Percentiles rank a stretch among this genome's conserved stretches.
phyloP scores from a whole-genome alignment of 192 early-diverging fungal species.

The Rhizophagus prolifer region DNA sequence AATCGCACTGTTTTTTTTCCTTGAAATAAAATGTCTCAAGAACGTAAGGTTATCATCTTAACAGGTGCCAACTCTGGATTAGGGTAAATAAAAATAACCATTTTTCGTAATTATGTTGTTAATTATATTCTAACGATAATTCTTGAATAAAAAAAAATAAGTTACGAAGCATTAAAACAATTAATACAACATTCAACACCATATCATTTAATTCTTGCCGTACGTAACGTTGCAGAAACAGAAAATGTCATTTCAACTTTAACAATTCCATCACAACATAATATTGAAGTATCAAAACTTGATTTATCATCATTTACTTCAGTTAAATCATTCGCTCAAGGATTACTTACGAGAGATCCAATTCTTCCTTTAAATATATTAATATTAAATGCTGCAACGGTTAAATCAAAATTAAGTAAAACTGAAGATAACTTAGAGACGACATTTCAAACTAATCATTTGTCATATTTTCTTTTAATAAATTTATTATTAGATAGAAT shows the following conservation, averaged over 20 bases:
- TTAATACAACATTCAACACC: constrained; percentile 2
- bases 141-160: not conserved
- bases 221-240: not conserved
- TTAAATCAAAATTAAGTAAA: constrained; percentile 28
- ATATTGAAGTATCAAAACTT: constrained; percentile 20
- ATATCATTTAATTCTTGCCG: constrained; percentile 25
- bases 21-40: not conserved
- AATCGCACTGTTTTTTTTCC: too few relatives aligned
- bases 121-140: not conserved
- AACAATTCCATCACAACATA: constrained; percentile 3
- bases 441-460: constrained; percentile 43
- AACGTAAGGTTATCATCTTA: constrained; percentile 18
- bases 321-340: constrained; percentile 33
- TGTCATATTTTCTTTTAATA: constrained; percentile 37
- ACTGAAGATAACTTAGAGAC: constrained; percentile 39
- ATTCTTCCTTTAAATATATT: constrained; percentile 5
- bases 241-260: not conserved
- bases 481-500: constrained; percentile 26
- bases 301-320: constrained; percentile 40
- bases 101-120: not conserved
- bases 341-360: not conserved
- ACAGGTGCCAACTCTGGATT: constrained; percentile 18
- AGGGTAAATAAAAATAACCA: not conserved
- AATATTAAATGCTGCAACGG: constrained; percentile 25
- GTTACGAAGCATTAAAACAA: constrained; percentile 10